Evolutionary conservation across 192 early-diverging fungal species (phyloP).

Genomic region (Backusella westeae): DNA sequence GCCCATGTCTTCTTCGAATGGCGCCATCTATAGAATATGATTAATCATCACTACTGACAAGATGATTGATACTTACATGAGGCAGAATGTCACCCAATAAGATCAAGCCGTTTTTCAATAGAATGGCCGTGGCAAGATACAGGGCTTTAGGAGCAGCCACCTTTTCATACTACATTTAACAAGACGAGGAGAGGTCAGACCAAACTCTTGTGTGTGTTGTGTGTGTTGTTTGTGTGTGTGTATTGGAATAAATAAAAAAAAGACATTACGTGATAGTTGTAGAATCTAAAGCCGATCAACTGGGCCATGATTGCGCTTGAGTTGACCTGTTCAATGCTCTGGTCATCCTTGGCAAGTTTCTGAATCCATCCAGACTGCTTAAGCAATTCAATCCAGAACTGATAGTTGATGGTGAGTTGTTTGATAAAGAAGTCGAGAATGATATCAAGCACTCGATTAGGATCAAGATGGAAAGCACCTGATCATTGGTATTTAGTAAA

Average conservation of each 20-base stretch:
- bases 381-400: slow-evolving; percentile 70
- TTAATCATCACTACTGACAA: too few species aligned
- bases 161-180: slow-evolving; percentile 1
- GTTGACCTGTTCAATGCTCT: background rate
- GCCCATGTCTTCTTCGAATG: slow-evolving; percentile 50
- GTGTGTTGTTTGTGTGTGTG: background rate
- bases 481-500: background rate
- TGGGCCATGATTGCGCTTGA: slow-evolving; percentile 46
- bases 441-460: slow-evolving; percentile 80
- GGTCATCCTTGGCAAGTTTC: background rate
- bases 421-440: slow-evolving; percentile 73
- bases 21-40: slow-evolving; percentile 34
- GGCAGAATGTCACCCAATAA: slow-evolving; percentile 63
- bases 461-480: slow-evolving; percentile 80
- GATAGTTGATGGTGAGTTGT: slow-evolving; percentile 61
- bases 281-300: slow-evolving; percentile 77
- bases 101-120: slow-evolving; percentile 51
- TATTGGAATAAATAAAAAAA: background rate
- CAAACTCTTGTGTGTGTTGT: background rate
- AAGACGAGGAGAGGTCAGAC: background rate
- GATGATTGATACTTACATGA: slow-evolving; percentile 38
- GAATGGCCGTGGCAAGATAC: slow-evolving; percentile 53
- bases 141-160: slow-evolving; percentile 41
- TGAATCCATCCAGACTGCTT: slow-evolving; percentile 47
- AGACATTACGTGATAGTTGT: slow-evolving; percentile 47